Evolutionary conservation across 1,284 basidiomycete species (phyloP), one percentile per base, ranked within the genome.

Genomic region (Ustilago shanxiensis): DNA sequence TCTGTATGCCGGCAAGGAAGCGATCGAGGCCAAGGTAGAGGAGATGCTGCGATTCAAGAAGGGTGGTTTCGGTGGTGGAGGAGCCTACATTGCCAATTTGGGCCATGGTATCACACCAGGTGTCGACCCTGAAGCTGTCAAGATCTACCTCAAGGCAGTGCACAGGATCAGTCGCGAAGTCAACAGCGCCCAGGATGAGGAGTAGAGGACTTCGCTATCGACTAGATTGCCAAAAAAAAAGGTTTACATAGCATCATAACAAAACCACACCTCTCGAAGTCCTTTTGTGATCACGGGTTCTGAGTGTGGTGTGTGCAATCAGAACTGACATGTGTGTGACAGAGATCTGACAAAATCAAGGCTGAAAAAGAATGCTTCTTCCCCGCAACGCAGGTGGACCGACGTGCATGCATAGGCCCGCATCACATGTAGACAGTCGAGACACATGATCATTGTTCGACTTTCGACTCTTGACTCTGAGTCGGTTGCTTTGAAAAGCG

Each of bases 21-120:
- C 95, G 9, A 98, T 99, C 81, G 93, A 95, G 87, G 87, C 88
- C 56, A 92, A 94, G 80, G 94, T 98, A 44, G 91, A 93, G 88
- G 89, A 92, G 79, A 93, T 85, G 83, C 69, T 96, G 90, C 91
- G 91, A 72, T 79, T 80, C 70, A 83, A 82, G 31, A 80, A 81
- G 58, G 89, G 90, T 74, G 89, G 90, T 24, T 98, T 98, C 88
- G 89, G 90, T 49, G 85, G 87, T 13, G 69, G 68, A 47, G 89
- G 87, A 67, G 90, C 89, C 6, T 87, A 86, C 49, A 98, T 99
- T 83, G 93, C 93, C 28, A 99, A 99, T 87, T 88, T 99, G 35
- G 97, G 97, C 1, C 97, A 99, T 86, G 96, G 96, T 4, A 97
- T 99, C 80, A 85, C 84, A n/a, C 84, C 84, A 5, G 82, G 81